Evolutionary conservation across 345 rosid species (phyloP).

Genomic region (Clausena lansium): DNA sequence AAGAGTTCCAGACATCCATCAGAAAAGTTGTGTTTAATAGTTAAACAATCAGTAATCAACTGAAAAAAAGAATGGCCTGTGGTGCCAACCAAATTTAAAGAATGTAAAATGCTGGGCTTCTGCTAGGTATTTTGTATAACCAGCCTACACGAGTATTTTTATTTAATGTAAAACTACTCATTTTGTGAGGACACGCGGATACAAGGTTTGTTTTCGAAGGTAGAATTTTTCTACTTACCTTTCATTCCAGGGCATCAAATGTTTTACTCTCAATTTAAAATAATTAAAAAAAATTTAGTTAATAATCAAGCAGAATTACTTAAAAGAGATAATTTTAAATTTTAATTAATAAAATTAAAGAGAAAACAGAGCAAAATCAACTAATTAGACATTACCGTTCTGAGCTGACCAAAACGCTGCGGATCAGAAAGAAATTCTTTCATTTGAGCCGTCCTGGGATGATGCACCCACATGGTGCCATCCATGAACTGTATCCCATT

Average conservation of each 20-base stretch:
- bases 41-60: not conserved
- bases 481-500: constrained; percentile 81
- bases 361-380: not conserved
- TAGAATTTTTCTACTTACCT: too few species aligned
- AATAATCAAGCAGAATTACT: not conserved
- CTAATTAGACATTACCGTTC: constrained; percentile 29
- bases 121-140: too few species aligned
- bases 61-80: not conserved
- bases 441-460: constrained; percentile 62
- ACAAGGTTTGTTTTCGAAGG: too few species aligned
- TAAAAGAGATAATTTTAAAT: not conserved
- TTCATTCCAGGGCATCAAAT: too few species aligned
- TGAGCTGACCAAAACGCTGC: constrained; percentile 56
- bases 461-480: constrained; percentile 88
- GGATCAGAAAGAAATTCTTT: constrained; percentile 44
- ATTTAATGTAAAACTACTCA: too few species aligned
- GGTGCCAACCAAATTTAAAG: not conserved
- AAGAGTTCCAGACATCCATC: too few species aligned
- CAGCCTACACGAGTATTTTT: too few species aligned
- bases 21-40: too few species aligned
- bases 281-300: not conserved
- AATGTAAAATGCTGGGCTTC: not conserved
- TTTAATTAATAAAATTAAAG: not conserved
- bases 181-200: too few species aligned
- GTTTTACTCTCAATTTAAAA: too few species aligned